Percentiles rank a stretch among this genome's conserved stretches.
Evolutionary conservation across 768 basidiomycete species (phyloP).

Genomic region (Glaciozyma antarctica): DNA sequence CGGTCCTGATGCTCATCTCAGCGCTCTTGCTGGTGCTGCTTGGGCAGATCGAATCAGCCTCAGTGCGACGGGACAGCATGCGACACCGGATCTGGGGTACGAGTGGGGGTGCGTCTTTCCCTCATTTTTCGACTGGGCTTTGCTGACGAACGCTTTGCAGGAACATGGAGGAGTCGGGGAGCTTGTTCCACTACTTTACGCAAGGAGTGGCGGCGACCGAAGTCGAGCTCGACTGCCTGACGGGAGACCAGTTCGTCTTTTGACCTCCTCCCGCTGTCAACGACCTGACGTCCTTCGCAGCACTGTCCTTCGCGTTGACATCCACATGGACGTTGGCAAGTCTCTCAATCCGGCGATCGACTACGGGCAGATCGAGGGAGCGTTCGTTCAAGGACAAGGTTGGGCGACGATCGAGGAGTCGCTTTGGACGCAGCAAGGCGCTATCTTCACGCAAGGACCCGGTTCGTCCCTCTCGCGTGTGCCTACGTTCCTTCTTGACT

Average conservation of each 20-base stretch:
- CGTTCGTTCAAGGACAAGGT: conserved; percentile 28
- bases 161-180: background rate
- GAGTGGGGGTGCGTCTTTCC: conserved; percentile 19
- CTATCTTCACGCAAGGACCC: conserved; percentile 29
- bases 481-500: background rate
- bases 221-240: conserved; percentile 34
- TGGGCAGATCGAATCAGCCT: conserved; percentile 31
- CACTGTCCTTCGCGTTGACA: background rate
- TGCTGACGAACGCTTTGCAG: background rate
- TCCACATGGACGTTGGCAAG: conserved; percentile 32
- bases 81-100: conserved; percentile 23
- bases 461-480: background rate
- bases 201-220: conserved; percentile 23
- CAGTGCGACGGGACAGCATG: conserved; percentile 21
- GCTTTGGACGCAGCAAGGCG: conserved; percentile 32
- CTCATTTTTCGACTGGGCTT: background rate
- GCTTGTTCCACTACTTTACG: conserved; percentile 18
- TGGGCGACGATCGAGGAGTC: conserved; percentile 33
- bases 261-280: conserved; percentile 19
- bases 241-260: conserved; percentile 32
- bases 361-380: conserved; percentile 35
- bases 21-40: conserved; percentile 26
- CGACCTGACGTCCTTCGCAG: too few relatives aligned
- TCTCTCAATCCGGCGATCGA: conserved; percentile 34
- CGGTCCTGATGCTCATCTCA: conserved; percentile 27